Evolutionary conservation across 2,329 filamentous ascomycete genomes (phyloP).

Genomic region (Cadophora malorum): DNA sequence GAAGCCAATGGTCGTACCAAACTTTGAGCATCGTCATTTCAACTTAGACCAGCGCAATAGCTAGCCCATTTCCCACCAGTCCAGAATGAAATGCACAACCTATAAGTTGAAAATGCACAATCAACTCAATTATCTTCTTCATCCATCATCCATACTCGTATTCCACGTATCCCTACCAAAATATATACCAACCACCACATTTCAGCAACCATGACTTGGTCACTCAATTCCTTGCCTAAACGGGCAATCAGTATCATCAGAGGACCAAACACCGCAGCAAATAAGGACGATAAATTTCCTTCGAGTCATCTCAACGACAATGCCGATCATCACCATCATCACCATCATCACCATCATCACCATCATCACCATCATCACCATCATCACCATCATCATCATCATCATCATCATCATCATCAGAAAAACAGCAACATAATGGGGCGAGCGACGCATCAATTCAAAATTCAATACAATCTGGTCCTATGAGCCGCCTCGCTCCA

Average conservation of each 20-base stretch:
- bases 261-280: neutral
- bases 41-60: neutral
- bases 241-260: neutral
- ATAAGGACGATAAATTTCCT: neutral
- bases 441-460: neutral
- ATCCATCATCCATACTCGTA: neutral
- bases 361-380: neutral
- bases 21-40: neutral
- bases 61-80: neutral
- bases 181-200: neutral
- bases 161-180: neutral
- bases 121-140: neutral
- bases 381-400: neutral
- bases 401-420: neutral
- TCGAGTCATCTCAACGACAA: neutral
- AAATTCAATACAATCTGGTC: neutral
- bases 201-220: neutral
- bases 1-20: too few species aligned
- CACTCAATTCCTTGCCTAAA: neutral
- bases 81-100: neutral
- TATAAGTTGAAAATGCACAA: neutral
- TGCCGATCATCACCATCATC: neutral
- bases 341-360: neutral
- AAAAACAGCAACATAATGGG: neutral
- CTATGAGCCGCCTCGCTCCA: neutral